phyloP scores from a whole-genome alignment of 75 land plant genomes.

The Pinus tabuliformis region DNA sequence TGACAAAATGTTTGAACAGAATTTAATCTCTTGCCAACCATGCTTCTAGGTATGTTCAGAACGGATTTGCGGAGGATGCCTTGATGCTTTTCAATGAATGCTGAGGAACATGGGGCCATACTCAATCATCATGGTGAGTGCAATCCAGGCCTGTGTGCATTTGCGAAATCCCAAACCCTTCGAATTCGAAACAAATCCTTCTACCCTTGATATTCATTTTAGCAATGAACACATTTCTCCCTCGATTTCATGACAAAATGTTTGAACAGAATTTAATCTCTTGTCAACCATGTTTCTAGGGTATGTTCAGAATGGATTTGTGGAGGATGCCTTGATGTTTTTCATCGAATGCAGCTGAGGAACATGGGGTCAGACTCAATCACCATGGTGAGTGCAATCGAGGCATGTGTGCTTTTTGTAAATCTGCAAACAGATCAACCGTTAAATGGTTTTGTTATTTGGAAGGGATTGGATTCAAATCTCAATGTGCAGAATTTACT shows the following conservation, averaged over 20 bases:
- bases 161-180: neutral
- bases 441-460: conserved; percentile 7
- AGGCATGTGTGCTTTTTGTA: neutral
- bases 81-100: conserved; percentile 3
- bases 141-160: neutral
- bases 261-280: conserved; percentile 12
- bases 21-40: conserved; percentile 13
- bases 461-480: neutral
- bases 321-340: conserved; percentile 4
- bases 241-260: conserved; percentile 2
- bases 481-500: neutral
- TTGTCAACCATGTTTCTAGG: conserved; percentile 16
- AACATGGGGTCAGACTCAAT: neutral
- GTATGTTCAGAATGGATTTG: conserved; percentile 8
- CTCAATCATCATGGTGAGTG: conserved; percentile 7
- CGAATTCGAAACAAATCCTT: no score
- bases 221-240: no score
- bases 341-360: conserved; percentile 4
- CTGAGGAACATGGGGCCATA: neutral
- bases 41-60: conserved; percentile 22
- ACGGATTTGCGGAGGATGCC: neutral
- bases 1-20: conserved; percentile 14
- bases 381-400: conserved; percentile 12
- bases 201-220: no score
- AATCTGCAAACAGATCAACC: neutral